Conservation (phyloP, 2,329 filamentous ascomycete species). For the Fusarium pininemorale region DNA sequence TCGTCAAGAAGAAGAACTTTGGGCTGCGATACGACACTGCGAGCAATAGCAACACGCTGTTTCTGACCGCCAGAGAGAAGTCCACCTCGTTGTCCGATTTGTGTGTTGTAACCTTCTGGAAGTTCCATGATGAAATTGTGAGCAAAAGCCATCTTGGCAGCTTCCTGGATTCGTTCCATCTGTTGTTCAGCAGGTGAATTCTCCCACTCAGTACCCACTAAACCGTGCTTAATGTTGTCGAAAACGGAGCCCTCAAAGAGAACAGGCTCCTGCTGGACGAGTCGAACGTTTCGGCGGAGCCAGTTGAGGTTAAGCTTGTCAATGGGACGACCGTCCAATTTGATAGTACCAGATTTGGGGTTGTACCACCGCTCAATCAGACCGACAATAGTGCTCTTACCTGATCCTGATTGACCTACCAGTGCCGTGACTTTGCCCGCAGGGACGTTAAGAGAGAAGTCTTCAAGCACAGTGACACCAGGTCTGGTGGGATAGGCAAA, state of each 20-base stretch:
- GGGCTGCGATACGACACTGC: conserved; percentile 69
- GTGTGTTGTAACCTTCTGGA: conserved; percentile 60
- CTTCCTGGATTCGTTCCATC: conserved; percentile 54
- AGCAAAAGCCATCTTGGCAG: conserved; percentile 60
- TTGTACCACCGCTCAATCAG: conserved; percentile 54
- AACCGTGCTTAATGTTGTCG: conserved; percentile 62
- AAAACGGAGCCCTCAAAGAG: conserved; percentile 60
- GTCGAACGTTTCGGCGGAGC: conserved; percentile 50
- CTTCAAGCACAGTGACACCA: conserved; percentile 52
- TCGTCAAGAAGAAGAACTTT: conserved; percentile 72
- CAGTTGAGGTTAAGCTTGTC: conserved; percentile 50
- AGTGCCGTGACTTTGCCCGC: conserved; percentile 57
- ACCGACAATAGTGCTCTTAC: conserved; percentile 53
- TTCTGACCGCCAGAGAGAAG: conserved; percentile 73
- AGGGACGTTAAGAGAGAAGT: conserved; percentile 54
- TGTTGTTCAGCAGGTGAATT: conserved; percentile 53
- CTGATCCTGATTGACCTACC: conserved; percentile 51
- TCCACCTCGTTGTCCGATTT: conserved; percentile 70
- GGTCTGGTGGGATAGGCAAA: conserved; percentile 58
- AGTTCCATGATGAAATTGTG: conserved; percentile 60
- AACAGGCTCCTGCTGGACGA: conserved; percentile 55
- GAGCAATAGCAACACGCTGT: conserved; percentile 71
- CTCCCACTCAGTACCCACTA: conserved; percentile 54
- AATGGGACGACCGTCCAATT: conserved; percentile 48
- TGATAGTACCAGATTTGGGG: conserved; percentile 46